A percentile compares a stretch with the other conserved stretches of the same genome.
Evolutionary conservation across 768 basidiomycete genomes (phyloP).

Genomic region (Pulveroboletus ravenelii): DNA sequence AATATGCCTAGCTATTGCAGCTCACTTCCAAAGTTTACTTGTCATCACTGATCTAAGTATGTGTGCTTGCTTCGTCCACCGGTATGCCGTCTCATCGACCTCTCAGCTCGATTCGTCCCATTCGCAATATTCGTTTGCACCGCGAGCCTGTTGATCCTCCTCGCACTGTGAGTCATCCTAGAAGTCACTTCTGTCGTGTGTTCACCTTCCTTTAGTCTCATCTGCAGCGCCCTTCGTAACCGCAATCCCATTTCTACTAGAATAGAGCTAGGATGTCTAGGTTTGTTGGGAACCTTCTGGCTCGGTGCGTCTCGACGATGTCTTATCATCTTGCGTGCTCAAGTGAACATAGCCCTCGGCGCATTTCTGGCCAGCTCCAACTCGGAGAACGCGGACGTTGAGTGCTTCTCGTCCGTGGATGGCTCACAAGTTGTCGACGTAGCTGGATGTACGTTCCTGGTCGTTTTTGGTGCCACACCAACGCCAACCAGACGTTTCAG

Average conservation of each 20-base stretch:
- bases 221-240: slow-evolving; percentile 57
- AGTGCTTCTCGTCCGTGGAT: slow-evolving; percentile 63
- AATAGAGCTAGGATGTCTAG: slow-evolving; percentile 68
- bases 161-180: slow-evolving; percentile 51
- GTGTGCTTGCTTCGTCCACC: slow-evolving; percentile 20
- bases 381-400: slow-evolving; percentile 74
- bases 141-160: slow-evolving; percentile 62
- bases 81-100: slow-evolving; percentile 2
- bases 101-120: slow-evolving; percentile 77
- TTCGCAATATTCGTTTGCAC: slow-evolving; percentile 79
- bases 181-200: not conserved
- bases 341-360: slow-evolving; percentile 54
- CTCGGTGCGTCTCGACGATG: slow-evolving; percentile 47
- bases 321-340: slow-evolving; percentile 6
- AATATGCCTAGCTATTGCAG: slow-evolving; percentile 76
- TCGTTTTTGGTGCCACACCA: not conserved
- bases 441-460: slow-evolving; percentile 55
- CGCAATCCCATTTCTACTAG: slow-evolving; percentile 78
- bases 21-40: slow-evolving; percentile 67
- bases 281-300: slow-evolving; percentile 73
- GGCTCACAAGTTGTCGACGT: slow-evolving; percentile 51
- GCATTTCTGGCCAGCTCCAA: slow-evolving; percentile 70
- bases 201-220: slow-evolving; percentile 41
- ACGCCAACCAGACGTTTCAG: slow-evolving; percentile 33
- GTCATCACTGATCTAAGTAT: slow-evolving; percentile 77